Base-by-base conservation (phyloP, 2,329 filamentous ascomycete genomes). In the Lecanoromycetidae sp. region DNA sequence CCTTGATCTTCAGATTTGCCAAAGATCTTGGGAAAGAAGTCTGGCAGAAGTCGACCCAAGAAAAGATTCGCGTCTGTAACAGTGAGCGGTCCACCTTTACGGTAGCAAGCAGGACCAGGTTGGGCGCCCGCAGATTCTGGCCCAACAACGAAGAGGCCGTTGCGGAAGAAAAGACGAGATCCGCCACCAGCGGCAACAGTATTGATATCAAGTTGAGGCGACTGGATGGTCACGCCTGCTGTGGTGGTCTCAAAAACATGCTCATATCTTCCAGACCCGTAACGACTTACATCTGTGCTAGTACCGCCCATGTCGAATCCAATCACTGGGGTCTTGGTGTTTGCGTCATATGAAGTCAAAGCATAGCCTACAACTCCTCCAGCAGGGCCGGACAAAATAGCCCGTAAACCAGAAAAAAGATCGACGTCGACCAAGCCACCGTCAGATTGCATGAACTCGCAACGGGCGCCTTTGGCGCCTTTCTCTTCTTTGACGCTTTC, bases 301-400 rank as follows among this genome's bases (percentile, higher is more conserved):
- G 88, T 95, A 9, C 88, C 88, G 30, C 87, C 87, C 88, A 95
- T 95, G 56, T 95, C 88, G 58, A 95, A 95, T 0, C 88, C 88
- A 57, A 95, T 94, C 3, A 95, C 84, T 0, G 87, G 87, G 1
- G 77, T 86, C 59, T 80, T 84, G 3, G 86, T 91, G 42, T 82
- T 71, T 0, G 82, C 75, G 55, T 95, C 88, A 61, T 91, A 95
- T 1, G 84, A 91, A 0, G 90, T 95, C 17, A 90, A 78, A 15
- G 88, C 87, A 62, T 94, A 94, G 3, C 88, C 88, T 0, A 94
- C 87, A 0, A 94, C 88, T 33, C 88, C 88, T 26, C 87, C 88
- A n/a, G 88, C 88, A 1, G 88, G 88, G 0, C 88, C 88, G 0
- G 86, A 93, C 2, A 95, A 62, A 50, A 95, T 93, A 2, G 87